Evolutionary conservation across 371 early-diverging fungal species (phyloP).

Genomic region (Funneliformis caledonium): DNA sequence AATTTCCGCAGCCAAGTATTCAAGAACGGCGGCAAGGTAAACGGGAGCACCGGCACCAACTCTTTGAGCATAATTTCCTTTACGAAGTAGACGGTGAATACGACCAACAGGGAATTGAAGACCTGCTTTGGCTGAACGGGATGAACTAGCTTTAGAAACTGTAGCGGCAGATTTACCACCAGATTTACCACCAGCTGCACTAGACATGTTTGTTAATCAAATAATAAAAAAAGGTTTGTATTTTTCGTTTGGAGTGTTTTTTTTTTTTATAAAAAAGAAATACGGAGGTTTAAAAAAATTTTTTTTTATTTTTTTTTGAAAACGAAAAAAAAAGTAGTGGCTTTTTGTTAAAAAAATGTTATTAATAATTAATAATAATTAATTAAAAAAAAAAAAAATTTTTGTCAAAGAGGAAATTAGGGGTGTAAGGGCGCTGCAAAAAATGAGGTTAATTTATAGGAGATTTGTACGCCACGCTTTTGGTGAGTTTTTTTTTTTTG

Average conservation of each 20-base stretch:
- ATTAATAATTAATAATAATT: not conserved
- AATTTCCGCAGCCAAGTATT: constrained; percentile 97
- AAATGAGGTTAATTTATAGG: constrained; percentile 14
- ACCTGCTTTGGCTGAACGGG: constrained; percentile 84
- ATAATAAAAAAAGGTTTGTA: not conserved
- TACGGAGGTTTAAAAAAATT: not conserved
- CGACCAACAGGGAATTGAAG: constrained; percentile 97
- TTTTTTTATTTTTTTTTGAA: too few relatives aligned
- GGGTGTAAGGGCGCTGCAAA: not conserved
- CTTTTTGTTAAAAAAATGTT: not conserved
- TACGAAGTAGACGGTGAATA: constrained; percentile 94
- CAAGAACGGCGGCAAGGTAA: constrained; percentile 94
- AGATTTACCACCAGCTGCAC: constrained; percentile 59
- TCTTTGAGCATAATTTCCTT: constrained; percentile 96
- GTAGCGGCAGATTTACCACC: constrained; percentile 65
- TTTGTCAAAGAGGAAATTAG: not conserved
- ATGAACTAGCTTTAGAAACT: constrained; percentile 60
- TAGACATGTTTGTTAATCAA: not conserved
- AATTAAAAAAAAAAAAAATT: not conserved
- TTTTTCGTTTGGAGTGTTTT: too few relatives aligned
- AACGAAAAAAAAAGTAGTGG: too few relatives aligned
- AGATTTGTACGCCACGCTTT: constrained; percentile 18
- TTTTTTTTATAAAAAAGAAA: not conserved
- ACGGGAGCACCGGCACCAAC: constrained; percentile 95
- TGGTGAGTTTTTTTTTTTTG: not conserved